These are phyloP conservation scores for Fomitopsis pinicola DNA, from an alignment of 1,284 basidiomycete species.

Conservation along the genomic window DNA sequence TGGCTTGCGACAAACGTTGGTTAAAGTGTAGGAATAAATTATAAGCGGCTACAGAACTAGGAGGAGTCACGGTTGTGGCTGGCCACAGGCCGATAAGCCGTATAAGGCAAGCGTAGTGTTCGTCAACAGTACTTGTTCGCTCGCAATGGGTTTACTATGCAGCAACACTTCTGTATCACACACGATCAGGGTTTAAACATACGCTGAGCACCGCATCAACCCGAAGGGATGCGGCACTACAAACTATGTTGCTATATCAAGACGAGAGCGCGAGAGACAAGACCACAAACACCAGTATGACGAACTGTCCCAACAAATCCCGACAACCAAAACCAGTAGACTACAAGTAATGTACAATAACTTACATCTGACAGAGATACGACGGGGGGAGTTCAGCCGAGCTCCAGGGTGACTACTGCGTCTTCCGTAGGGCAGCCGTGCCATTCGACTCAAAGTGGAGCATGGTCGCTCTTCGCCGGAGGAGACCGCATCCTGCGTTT, in stretches of 20 bases:
- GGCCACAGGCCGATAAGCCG: background rate
- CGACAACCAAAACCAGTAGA: background rate
- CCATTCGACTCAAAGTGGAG: too few relatives aligned
- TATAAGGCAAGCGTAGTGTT: background rate
- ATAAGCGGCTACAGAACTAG: background rate
- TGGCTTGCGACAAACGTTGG: too few relatives aligned
- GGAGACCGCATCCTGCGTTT: too few relatives aligned
- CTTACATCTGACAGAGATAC: background rate
- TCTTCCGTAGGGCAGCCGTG: too few relatives aligned
- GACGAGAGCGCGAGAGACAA: background rate
- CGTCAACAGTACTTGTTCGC: background rate
- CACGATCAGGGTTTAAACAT: too few relatives aligned
- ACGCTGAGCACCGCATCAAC: too few relatives aligned
- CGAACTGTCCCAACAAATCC: background rate
- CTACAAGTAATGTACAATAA: background rate
- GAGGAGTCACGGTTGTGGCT: background rate
- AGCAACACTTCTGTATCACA: too few relatives aligned
- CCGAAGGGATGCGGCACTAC: background rate
- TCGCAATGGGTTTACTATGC: too few relatives aligned
- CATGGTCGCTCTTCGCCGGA: background rate
- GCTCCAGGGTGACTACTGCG: too few relatives aligned
- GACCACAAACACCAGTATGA: background rate
- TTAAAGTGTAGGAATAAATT: too few relatives aligned
- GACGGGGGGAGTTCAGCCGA: too few relatives aligned
- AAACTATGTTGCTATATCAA: background rate